Evolutionary conservation across 2,329 filamentous ascomycete species (phyloP).

Genomic region (Ceratocystis cubensis): DNA sequence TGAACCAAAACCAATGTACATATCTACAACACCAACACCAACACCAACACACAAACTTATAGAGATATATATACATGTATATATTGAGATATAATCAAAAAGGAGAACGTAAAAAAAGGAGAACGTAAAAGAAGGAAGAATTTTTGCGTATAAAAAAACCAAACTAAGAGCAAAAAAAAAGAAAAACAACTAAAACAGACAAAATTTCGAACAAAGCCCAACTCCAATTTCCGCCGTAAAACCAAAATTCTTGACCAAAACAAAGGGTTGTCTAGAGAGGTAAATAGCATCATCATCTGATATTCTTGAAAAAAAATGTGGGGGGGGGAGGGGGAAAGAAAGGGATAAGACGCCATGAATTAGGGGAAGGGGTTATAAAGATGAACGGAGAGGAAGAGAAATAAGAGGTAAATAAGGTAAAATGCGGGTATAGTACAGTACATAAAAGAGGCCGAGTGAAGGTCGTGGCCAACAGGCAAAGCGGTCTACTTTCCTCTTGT

Average conservation of each 20-base stretch:
- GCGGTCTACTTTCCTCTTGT: not conserved
- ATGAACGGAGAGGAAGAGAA: not conserved
- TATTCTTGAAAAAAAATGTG: not conserved
- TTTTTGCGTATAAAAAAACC: not conserved
- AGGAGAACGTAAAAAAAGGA: not conserved
- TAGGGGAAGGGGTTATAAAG: not conserved
- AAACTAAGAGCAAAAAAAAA: slow-evolving; percentile 1
- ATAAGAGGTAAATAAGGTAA: not conserved
- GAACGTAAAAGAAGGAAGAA: not conserved
- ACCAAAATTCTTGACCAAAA: not conserved
- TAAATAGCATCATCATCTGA: not conserved
- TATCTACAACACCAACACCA: no score
- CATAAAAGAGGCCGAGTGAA: not conserved
- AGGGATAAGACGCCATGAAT: not conserved
- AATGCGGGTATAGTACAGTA: not conserved
- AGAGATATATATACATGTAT: not conserved
- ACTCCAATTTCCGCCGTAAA: slow-evolving; percentile 5
- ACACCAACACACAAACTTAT: not conserved
- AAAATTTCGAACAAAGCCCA: not conserved
- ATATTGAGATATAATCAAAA: not conserved
- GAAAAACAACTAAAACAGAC: not conserved
- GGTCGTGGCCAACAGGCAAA: not conserved
- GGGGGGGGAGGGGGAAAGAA: not conserved
- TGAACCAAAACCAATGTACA: no score
- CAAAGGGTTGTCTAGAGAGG: not conserved